Evolutionary conservation across 331 rosid species (phyloP).

Genomic region (Dryas integrifolia): DNA sequence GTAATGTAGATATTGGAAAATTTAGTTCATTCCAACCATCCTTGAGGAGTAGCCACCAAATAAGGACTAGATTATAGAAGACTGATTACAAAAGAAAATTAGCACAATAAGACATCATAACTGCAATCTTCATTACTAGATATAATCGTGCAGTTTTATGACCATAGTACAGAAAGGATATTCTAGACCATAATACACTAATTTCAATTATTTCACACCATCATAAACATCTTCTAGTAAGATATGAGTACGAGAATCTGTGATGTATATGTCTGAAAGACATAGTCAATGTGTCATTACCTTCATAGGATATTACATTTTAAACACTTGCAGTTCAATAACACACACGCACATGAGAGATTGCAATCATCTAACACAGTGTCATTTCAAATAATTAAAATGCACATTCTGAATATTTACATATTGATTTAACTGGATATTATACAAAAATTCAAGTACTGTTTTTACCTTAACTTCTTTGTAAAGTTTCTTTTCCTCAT

Average conservation of each 20-base stretch:
- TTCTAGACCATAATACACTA: not conserved
- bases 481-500: constrained; percentile 67
- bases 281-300: too few relatives aligned
- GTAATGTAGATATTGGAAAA: not conserved
- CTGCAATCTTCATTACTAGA: not conserved
- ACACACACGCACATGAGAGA: not conserved
- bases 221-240: not conserved
- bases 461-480: constrained; percentile 70
- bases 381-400: constrained; percentile 6
- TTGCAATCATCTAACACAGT: not conserved
- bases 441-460: not conserved
- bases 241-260: not conserved
- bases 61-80: not conserved
- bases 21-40: not conserved
- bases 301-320: not conserved
- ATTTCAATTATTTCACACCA: not conserved
- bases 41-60: not conserved
- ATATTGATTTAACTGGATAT: not conserved
- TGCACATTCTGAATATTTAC: constrained; percentile 6
- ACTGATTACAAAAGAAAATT: not conserved
- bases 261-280: not conserved
- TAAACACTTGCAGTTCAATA: not conserved
- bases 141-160: not conserved
- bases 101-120: not conserved
- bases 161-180: not conserved